Conservation (phyloP, 2,329 filamentous ascomycete genomes). For the Neobulgaria alba region DNA sequence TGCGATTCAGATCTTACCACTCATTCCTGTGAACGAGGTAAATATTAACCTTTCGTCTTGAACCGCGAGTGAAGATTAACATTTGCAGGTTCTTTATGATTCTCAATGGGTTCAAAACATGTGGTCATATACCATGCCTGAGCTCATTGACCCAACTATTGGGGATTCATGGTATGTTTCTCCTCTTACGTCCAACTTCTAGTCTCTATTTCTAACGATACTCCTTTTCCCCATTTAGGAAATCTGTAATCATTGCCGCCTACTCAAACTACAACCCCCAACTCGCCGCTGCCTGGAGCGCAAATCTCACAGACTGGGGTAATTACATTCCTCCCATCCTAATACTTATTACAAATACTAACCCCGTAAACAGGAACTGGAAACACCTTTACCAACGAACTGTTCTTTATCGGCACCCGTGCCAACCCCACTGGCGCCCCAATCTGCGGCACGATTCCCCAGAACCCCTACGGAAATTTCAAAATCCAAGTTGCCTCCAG, state of each 20-base stretch:
- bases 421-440: background rate
- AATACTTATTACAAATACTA: background rate
- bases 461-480: background rate
- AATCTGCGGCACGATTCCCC: background rate
- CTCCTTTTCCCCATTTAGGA: background rate
- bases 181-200: too few species aligned
- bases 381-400: background rate
- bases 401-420: background rate
- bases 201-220: background rate
- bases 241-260: background rate
- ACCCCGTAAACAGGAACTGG: background rate
- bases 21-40: background rate
- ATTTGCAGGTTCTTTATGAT: background rate
- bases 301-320: background rate
- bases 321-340: background rate
- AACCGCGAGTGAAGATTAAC: background rate
- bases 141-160: background rate
- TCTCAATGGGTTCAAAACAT: background rate
- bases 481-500: background rate
- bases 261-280: background rate
- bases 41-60: background rate
- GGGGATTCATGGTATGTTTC: background rate
- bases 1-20: background rate
- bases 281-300: background rate
- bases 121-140: background rate